Evolutionary conservation across 2,329 filamentous ascomycete species (phyloP).

Genomic region (Xylariomycetidae sp.): DNA sequence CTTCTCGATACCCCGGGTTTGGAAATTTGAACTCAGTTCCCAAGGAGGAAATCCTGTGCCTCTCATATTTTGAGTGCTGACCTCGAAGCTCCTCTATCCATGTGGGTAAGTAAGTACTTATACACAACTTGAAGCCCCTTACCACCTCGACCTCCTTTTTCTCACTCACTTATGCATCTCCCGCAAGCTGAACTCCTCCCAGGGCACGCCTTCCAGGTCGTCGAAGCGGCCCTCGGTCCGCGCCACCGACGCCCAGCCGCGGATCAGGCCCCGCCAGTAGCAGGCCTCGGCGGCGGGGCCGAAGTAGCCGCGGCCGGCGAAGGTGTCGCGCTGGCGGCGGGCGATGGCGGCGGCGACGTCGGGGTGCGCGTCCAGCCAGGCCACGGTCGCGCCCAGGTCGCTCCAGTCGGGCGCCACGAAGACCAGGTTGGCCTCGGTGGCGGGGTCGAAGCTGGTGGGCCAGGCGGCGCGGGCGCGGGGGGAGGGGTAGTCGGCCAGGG

Average conservation of each 20-base stretch:
- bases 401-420: constrained; percentile 47
- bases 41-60: too few species aligned
- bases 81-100: too few species aligned
- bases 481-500: constrained; percentile 1
- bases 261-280: constrained; percentile 45
- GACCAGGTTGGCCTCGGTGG: constrained; percentile 29
- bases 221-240: constrained; percentile 29
- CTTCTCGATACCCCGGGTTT: too few species aligned
- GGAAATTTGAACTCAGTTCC: too few species aligned
- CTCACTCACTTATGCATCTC: constrained; percentile 23
- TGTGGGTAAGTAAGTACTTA: too few species aligned
- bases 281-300: constrained; percentile 45
- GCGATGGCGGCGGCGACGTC: constrained; percentile 41
- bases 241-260: constrained; percentile 40
- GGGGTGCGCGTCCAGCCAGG: constrained; percentile 39
- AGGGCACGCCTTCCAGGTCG: constrained; percentile 28
- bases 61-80: too few species aligned
- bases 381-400: constrained; percentile 39
- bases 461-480: constrained; percentile 27
- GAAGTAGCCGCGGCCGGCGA: constrained; percentile 38
- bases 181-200: constrained; percentile 33
- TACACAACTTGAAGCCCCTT: neutral
- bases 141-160: neutral
- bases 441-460: constrained; percentile 25
- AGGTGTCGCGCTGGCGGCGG: constrained; percentile 37